Evolutionary conservation across 352 stramenopile genomes (phyloP), one percentile per base, ranked within the genome.

Genomic region (Phytopythium kandeliae): DNA sequence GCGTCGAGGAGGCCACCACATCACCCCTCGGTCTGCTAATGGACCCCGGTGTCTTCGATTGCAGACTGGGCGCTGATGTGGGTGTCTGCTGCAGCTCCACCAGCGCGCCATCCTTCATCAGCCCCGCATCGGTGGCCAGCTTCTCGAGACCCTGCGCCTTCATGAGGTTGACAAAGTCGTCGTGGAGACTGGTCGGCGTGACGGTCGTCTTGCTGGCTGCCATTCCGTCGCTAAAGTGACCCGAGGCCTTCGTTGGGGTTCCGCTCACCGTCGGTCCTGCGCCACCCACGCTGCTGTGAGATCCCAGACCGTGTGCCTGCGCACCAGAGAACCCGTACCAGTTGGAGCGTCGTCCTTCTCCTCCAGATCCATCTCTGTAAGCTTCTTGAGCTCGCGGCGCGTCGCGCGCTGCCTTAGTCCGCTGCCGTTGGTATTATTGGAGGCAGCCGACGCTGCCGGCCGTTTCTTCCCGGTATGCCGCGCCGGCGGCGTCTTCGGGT

Each of bases 111-210:
- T 91, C 80, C 51, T 81, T 87, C 60, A 94, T 73, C 2, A 94
- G 34, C 1, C 83, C 83, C 15, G 70, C 71, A 26, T 92, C 83
- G 0, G 77, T 94, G 2, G 83, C 83, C 51, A 94, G 88, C 55
- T 91, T 91, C 37, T 94, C 83, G 6, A 92, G 48, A 2, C 83
- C 83, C 54, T 92, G 68, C 5, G 78, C 70, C 63, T 89, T 88
- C 83, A 94, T 94, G 51, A 94, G 69, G 44, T 86, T 90, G 42
- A 92, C 74, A 54, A 94, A 92, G 51, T 94, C 83, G 48, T 93
- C 83, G 53, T 93, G 83, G 24, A 93, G 75, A 62, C 83, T 93
- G 40, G 65, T 85, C 11, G 83, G 69, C 0, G 83, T 86, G 24
- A 77, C 64, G 15, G 57, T 60, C 15, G 62, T 55, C 25, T 43